These are phyloP conservation scores for Filobasidium floriforme DNA, from an alignment of 768 basidiomycete species.

Conservation along the genomic window DNA sequence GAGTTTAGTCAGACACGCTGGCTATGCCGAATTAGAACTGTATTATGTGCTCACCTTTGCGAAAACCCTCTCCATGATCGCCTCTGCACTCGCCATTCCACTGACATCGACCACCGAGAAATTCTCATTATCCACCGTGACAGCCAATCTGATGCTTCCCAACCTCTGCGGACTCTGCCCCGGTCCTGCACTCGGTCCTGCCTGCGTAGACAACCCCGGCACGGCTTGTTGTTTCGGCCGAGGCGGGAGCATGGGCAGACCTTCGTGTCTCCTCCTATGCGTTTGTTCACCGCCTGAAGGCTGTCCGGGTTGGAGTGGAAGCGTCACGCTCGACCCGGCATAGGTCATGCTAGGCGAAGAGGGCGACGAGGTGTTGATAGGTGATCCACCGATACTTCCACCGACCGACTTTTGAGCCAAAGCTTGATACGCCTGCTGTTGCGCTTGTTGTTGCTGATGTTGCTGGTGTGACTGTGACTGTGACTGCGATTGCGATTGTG, in stretches of 20 bases:
- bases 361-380: background rate
- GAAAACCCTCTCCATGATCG: conserved; percentile 40
- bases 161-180: conserved; percentile 12
- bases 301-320: background rate
- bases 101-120: conserved; percentile 43
- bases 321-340: background rate
- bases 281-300: background rate
- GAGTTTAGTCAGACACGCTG: background rate
- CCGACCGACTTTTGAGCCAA: background rate
- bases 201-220: background rate
- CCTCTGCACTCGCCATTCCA: conserved; percentile 36
- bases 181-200: background rate
- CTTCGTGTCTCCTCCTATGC: background rate
- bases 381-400: background rate
- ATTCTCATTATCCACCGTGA: conserved; percentile 42
- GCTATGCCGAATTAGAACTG: background rate
- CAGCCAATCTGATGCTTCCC: conserved; percentile 33
- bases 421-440: background rate
- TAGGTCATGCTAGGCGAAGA: background rate
- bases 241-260: conserved; percentile 2
- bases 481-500: no score
- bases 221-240: conserved; percentile 5
- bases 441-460: background rate
- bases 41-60: conserved; percentile 31
- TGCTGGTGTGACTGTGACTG: no score